A percentile compares a stretch with the other conserved stretches of the same genome.
These are phyloP conservation scores for Camelina neglecta DNA, from an alignment of 345 rosid genomes.

Conservation along the genomic window DNA sequence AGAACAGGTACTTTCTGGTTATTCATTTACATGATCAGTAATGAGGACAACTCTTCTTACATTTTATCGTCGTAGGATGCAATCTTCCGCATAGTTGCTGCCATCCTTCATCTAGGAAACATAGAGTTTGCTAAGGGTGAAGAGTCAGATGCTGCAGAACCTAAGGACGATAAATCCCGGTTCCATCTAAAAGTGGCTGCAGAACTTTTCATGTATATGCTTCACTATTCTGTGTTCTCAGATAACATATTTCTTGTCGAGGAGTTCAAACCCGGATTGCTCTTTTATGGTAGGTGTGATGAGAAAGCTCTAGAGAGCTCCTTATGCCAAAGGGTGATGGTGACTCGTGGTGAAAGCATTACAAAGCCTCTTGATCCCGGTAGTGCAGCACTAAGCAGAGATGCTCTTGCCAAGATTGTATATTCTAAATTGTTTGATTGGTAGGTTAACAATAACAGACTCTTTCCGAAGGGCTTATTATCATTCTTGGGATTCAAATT, in stretches of 20 bases:
- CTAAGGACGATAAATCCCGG: constrained; percentile 85
- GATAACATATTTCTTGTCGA: constrained; percentile 3
- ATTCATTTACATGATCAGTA: constrained; percentile 14
- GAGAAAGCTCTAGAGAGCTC: constrained; percentile 83
- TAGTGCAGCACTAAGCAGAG: constrained; percentile 82
- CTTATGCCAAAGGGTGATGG: constrained; percentile 90
- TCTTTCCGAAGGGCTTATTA: background rate
- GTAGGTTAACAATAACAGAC: constrained; percentile 48
- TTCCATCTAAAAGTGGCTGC: constrained; percentile 82
- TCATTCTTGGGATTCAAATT: background rate
- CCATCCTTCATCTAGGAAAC: constrained; percentile 96
- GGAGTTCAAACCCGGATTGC: constrained; percentile 24
- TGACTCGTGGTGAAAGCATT: constrained; percentile 95
- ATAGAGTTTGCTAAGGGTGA: constrained; percentile 82
- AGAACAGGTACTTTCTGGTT: constrained; percentile 71
- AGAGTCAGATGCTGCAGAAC: constrained; percentile 82
- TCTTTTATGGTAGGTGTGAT: constrained; percentile 76
- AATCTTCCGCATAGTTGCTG: constrained; percentile 89
- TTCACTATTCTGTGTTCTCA: constrained; percentile 9
- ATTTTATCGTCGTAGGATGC: constrained; percentile 40
- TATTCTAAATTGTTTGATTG: constrained; percentile 98
- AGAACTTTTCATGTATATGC: constrained; percentile 90
- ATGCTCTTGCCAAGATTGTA: constrained; percentile 93
- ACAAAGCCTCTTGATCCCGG: constrained; percentile 91
- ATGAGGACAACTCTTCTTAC: constrained; percentile 40